These are phyloP conservation scores for Saccharomyces uvarum DNA, from an alignment of 1,139 yeast species.

Conservation along the genomic window DNA sequence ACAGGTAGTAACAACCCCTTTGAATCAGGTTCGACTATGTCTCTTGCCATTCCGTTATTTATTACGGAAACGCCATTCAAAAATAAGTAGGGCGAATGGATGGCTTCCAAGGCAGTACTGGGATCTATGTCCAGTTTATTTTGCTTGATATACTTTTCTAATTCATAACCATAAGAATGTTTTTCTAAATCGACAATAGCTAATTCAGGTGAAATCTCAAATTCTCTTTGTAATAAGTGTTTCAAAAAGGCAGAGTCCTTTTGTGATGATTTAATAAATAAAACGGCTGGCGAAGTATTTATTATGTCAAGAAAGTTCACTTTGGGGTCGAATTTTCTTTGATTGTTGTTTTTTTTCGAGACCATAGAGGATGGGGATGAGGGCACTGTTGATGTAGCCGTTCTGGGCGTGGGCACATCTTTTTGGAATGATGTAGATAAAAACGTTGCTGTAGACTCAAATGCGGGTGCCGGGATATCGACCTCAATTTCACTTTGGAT, in stretches of 20 bases:
- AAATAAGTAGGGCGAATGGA: constrained; percentile 19
- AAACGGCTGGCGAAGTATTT: constrained; percentile 19
- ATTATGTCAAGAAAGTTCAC: constrained; percentile 15
- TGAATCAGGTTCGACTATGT: constrained; percentile 12
- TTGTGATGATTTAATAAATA: constrained; percentile 15
- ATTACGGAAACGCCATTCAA: constrained; percentile 23
- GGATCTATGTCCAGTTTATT: constrained; percentile 6
- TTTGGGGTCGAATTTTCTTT: constrained; percentile 7
- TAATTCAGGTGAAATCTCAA: constrained; percentile 61
- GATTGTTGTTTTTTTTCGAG: background rate
- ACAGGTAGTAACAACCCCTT: constrained; percentile 13
- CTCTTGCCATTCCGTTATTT: constrained; percentile 13
- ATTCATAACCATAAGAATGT: constrained; percentile 49
- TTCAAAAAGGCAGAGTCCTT: constrained; percentile 51
- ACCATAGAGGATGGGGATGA: background rate
- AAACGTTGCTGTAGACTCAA: background rate
- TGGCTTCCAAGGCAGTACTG: constrained; percentile 1
- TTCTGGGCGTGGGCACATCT: background rate
- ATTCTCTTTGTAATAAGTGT: constrained; percentile 47
- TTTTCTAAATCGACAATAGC: constrained; percentile 64
- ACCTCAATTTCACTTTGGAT: constrained; percentile 6
- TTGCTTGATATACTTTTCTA: constrained; percentile 41
- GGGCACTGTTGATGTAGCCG: background rate
- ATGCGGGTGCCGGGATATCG: background rate
- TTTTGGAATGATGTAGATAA: background rate